These are phyloP conservation scores for Chlamydomonas schloesseri DNA, from an alignment of 139 green algal species.

Conservation along the genomic window DNA sequence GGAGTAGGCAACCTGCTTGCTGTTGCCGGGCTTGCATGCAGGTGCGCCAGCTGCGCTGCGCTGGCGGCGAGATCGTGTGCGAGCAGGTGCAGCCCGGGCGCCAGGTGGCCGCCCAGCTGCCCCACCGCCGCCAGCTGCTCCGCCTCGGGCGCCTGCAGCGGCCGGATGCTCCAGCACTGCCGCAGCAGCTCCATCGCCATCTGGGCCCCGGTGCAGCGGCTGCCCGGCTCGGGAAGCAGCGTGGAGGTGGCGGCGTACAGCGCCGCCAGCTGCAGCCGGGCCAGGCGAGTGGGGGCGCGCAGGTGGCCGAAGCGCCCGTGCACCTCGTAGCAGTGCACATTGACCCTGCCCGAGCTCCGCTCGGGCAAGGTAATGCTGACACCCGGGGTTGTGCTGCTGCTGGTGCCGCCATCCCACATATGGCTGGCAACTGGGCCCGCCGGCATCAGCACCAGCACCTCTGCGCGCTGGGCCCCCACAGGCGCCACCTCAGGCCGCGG, in stretches of 20 bases:
- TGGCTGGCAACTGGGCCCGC: background rate
- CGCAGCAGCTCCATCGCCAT: slow-evolving; percentile 59
- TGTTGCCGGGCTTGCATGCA: background rate
- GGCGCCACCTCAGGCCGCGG: background rate
- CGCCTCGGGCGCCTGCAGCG: slow-evolving; percentile 48
- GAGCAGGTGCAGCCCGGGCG: slow-evolving; percentile 49
- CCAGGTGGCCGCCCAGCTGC: slow-evolving; percentile 30
- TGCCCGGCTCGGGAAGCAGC: slow-evolving; percentile 60
- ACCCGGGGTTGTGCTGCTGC: slow-evolving; percentile 1
- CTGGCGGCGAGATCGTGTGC: slow-evolving; percentile 44
- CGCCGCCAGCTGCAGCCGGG: slow-evolving; percentile 68
- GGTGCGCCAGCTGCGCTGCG: slow-evolving; percentile 40
- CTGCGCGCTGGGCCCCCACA: background rate
- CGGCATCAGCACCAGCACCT: slow-evolving; percentile 50
- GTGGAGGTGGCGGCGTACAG: slow-evolving; percentile 66
- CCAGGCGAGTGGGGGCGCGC: background rate
- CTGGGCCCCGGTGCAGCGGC: slow-evolving; percentile 55
- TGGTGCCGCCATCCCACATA: too few relatives aligned
- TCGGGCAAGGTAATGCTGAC: background rate
- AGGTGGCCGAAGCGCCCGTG: slow-evolving; percentile 63
- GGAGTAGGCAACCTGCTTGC: too few relatives aligned
- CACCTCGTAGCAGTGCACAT: slow-evolving; percentile 57
- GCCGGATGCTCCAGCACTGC: slow-evolving; percentile 55
- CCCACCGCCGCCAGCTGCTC: slow-evolving; percentile 35
- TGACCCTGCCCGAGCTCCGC: background rate